Base-by-base conservation (phyloP, 176 grass and related monocot species). In the Cymbopogon citratus region DNA sequence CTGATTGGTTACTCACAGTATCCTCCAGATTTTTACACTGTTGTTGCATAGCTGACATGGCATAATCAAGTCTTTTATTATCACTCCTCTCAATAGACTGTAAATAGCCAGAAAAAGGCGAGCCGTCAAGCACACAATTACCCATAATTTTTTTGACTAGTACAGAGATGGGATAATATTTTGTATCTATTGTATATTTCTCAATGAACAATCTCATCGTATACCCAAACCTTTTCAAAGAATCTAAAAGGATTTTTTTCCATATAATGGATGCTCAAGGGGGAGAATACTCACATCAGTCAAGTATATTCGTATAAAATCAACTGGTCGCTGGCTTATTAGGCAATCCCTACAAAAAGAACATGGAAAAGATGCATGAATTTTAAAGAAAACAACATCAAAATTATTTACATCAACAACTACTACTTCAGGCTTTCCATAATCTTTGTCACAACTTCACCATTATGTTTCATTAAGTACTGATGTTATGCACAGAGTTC, bases 301-400 rank as follows among this genome's bases (percentile, higher is more conserved):
- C 8, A 70, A 15, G 71, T 51, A 31, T 7, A 9, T 0, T 1
- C 13, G 25, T 80, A 76, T 26, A 75, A 26, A 85, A 54, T 89
- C 49, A 62, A 85, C 71, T 34, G 84, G 31, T 6, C 56, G 24
- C 71, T 81, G 82, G 71, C 0, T 89, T 51, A 34, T 0, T 63
- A 89, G 28, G 54, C 54, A 54, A 75, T 89, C 87, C 87, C 87
- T 89, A 19, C 70, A 41, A 74, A 74, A 61, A 44, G 33, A 6
- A 19, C 48, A 66, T 51, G 14, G 40, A 49, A 84, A 5, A 59
- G 3, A 7, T 19, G 28, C 33, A 12, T 35, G 21, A 76, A 70
- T 63, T 69, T 44, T 69, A 69, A 45, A 80, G 48, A n/a, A n/a
- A n/a, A n/a, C n/a, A n/a, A n/a, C n/a, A n/a, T n/a, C n/a, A n/a